Base-by-base conservation (phyloP, 2,329 filamentous ascomycete species). In the Sporothrix brunneoviolacea region DNA sequence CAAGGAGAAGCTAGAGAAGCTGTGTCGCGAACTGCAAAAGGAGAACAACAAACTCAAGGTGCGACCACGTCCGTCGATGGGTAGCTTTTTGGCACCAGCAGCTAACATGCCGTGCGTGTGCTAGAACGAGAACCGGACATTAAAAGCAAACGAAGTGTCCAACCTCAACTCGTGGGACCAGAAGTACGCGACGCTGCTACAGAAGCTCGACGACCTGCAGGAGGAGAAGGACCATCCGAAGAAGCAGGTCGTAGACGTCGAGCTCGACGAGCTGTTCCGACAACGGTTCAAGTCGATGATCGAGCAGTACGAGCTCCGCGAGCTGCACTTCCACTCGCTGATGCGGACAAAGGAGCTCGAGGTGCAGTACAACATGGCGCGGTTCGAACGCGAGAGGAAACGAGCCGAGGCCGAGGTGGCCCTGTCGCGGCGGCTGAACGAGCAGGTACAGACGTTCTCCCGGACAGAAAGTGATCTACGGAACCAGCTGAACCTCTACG, bases 11-110 rank as follows among this genome's bases (percentile, higher is more conserved):
- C 74, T 98, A 40, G 93, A 98, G 69, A 98, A 97, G 65, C 75
- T 98, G 28, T 96, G 91, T 61, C 78, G 93, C 51, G 93, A 98
- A 67, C 77, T 98, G 50, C 93, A 94, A 54, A 87, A 91, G 61
- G 93, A 98, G 64, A 98, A 98, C 68, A 97, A 97, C 70, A 94
- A 95, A 70, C 82, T 98, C 58, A 97, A 97, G 84, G 88, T 93
- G 22, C 4, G 54, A 8, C 7, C 19, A 18, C 12, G 7, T 15
- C 13, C 36, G 12, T 16, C 2, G 1, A 4, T 13, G 16, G 2
- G 13, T 1, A 9, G 15, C 15, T 15, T 27, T 7, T 3, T 8
- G 9, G 43, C 13, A 18, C 13, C 8, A 33, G 22, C 18, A 2
- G 8, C 10, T 27, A 15, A n/a, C 39, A 40, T 21, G 44, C 22